Base-by-base conservation (phyloP, 1,284 basidiomycete genomes). In the Wallemia hederae region DNA sequence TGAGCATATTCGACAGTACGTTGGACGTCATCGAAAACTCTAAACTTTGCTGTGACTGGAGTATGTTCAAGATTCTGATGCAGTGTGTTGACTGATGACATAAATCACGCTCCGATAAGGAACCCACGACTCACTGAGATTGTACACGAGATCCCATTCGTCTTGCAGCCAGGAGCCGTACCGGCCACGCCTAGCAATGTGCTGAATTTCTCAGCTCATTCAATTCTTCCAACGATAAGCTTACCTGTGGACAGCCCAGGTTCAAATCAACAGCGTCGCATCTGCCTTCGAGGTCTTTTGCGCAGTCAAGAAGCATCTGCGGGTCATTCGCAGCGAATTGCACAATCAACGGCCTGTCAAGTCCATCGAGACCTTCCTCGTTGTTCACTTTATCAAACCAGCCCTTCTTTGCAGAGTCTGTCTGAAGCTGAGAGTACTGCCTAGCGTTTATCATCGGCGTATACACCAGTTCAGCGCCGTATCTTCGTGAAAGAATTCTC, bases 361-460 rank as follows among this genome's bases (percentile, higher is more conserved):
- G 73, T 11, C 72, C 71, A 0, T 62, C 62, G 1, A 63, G 64
- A 0, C 72, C 72, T 63, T 73, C 72, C 62, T 73, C 71, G 7
- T 78, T 80, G 29, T 74, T 70, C 1, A 75, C 67, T 29, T 83
- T 73, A 70, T 87, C 78, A 66, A 92, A 91, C 74, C 62, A 68
- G 63, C 77, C 75, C 0, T 78, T 75, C 65, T 79, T 79, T 1
- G 71, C 70, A 63, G 76, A 77, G 61, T 78, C 76, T 1, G 71
- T 33, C 25, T 63, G 71, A 17, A 74, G 67, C 27, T 79, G 75
- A 1, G 75, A 73, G 65, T 85, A 96, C 69, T 88, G 80, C 76
- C 85, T 87, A 60, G 90, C 85, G 66, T 94, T 89, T 68, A 98
- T 96, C 92, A 98, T 98, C 2, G 92, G 92, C 0, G 90, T 90